Percentiles rank a stretch among this genome's conserved stretches.
Conservation (phyloP, 805 yeast genomes). For the Ogataea chonburiensis region DNA sequence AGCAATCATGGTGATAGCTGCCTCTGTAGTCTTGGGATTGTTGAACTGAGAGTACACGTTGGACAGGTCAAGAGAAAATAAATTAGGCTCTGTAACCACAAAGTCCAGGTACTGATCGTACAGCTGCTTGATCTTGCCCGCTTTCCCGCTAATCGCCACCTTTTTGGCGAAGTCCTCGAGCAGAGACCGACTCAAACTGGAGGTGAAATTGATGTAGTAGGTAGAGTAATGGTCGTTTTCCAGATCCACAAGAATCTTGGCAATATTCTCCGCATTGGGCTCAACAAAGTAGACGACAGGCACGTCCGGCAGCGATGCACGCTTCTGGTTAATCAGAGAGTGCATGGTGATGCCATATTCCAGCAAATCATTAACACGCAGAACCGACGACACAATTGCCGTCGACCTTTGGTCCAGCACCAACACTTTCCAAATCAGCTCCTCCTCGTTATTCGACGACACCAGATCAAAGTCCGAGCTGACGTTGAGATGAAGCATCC, state of each 20-base stretch:
- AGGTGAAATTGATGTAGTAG: constrained; percentile 82
- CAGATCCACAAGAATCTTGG: constrained; percentile 68
- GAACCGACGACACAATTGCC: constrained; percentile 83
- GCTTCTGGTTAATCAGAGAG: constrained; percentile 61
- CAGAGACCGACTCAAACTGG: constrained; percentile 70
- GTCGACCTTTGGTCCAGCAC: constrained; percentile 80
- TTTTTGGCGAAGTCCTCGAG: constrained; percentile 86
- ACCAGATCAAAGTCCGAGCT: constrained; percentile 59
- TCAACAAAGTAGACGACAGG: constrained; percentile 91
- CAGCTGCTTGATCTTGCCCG: constrained; percentile 77
- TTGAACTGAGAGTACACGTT: constrained; percentile 68
- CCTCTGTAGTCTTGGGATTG: constrained; percentile 71
- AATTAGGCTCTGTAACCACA: constrained; percentile 87
- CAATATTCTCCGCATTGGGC: constrained; percentile 78
- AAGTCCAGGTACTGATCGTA: constrained; percentile 93
- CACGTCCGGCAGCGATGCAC: constrained; percentile 90
- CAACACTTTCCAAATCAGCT: constrained; percentile 86
- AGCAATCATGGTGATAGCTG: constrained; percentile 64
- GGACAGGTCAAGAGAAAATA: constrained; percentile 74
- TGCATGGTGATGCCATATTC: constrained; percentile 92
- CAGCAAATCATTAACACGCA: constrained; percentile 86
- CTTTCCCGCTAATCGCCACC: constrained; percentile 70
- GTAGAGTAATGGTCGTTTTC: constrained; percentile 72
- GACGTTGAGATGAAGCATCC: constrained; percentile 83
- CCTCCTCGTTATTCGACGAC: constrained; percentile 56